Evolutionary conservation across 306 rosid species (phyloP).

Genomic region (Ochetophila trinervis): DNA sequence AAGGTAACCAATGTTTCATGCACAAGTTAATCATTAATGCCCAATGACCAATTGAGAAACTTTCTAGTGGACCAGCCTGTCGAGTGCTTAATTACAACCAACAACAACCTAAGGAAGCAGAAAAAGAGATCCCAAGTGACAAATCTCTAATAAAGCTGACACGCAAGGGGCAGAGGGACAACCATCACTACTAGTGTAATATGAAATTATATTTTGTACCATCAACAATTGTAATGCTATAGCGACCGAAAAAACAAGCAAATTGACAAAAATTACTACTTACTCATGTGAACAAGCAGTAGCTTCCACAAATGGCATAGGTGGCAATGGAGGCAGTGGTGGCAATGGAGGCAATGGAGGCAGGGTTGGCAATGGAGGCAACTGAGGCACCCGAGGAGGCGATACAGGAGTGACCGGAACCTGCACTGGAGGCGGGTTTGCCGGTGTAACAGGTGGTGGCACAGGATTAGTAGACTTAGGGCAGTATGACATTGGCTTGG

Average conservation of each 20-base stretch:
- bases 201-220: neutral
- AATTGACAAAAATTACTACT: slow-evolving; percentile 20
- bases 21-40: no score
- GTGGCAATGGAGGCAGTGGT: slow-evolving; percentile 34
- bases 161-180: no score
- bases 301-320: slow-evolving; percentile 51
- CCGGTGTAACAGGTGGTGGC: slow-evolving; percentile 35
- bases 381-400: slow-evolving; percentile 40
- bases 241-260: neutral
- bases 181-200: no score
- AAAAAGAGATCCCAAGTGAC: no score
- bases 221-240: neutral
- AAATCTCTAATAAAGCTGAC: no score
- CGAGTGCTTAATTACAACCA: no score
- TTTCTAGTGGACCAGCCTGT: no score
- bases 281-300: slow-evolving; percentile 74
- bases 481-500: slow-evolving; percentile 69
- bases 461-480: slow-evolving; percentile 51
- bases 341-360: slow-evolving; percentile 33
- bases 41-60: no score
- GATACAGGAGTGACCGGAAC: slow-evolving; percentile 7
- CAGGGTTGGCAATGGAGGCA: slow-evolving; percentile 47
- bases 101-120: no score
- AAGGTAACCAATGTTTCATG: no score
- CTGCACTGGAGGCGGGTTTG: slow-evolving; percentile 3